Conservation (phyloP, 805 yeast genomes). For the Candida easanensis region DNA sequence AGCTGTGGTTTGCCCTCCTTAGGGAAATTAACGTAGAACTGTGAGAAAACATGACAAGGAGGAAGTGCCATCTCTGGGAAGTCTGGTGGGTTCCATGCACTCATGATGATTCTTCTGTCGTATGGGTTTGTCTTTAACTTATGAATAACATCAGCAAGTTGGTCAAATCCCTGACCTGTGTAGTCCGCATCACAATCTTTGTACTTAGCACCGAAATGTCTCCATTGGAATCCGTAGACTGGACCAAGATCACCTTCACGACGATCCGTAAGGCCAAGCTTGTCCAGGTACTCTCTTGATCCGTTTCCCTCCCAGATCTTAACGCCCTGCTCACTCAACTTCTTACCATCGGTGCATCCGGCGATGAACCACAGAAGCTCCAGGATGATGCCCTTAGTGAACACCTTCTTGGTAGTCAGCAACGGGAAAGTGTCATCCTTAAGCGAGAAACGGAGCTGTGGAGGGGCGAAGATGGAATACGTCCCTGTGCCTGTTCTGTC, state of each 20-base stretch:
- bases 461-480: constrained; percentile 87
- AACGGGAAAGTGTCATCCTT: constrained; percentile 76
- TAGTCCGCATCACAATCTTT: constrained; percentile 84
- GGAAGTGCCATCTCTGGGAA: constrained; percentile 94
- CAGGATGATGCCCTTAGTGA: constrained; percentile 81
- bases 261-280: constrained; percentile 73
- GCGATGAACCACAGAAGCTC: constrained; percentile 91
- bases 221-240: constrained; percentile 98
- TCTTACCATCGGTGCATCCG: constrained; percentile 87
- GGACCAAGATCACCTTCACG: constrained; percentile 97
- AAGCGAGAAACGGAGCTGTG: constrained; percentile 82
- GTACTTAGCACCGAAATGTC: constrained; percentile 97
- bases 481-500: constrained; percentile 99
- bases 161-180: constrained; percentile 86
- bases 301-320: constrained; percentile 99
- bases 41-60: constrained; percentile 96
- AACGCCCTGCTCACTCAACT: constrained; percentile 78
- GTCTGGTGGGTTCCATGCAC: constrained; percentile 99
- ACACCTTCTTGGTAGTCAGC: constrained; percentile 89
- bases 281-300: constrained; percentile 84
- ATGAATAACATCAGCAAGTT: constrained; percentile 73
- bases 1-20: constrained; percentile 57
- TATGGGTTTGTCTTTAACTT: constrained; percentile 86
- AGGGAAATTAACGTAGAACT: constrained; percentile 91
- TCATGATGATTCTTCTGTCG: constrained; percentile 89